Evolutionary conservation across 345 rosid genomes (phyloP).

Genomic region (Dimocarpus longan): DNA sequence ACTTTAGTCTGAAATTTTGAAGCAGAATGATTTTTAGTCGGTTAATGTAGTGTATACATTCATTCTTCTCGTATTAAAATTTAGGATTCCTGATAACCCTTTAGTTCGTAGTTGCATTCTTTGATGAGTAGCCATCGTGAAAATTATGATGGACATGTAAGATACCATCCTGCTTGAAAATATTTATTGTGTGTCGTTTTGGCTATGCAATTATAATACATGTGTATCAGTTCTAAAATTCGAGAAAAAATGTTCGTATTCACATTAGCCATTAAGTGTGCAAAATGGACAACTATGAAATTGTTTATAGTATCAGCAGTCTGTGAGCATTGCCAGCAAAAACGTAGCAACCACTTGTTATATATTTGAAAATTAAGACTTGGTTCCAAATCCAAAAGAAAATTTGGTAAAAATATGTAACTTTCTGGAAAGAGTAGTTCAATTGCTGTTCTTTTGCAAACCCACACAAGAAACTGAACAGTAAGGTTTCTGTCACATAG

Average conservation of each 20-base stretch:
- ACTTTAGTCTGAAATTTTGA: neutral
- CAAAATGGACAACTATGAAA: neutral
- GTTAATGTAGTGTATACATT: neutral
- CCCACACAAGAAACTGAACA: neutral
- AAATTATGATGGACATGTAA: neutral
- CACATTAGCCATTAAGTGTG: neutral
- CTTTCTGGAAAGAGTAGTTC: neutral
- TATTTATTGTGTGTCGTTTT: neutral
- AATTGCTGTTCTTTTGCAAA: neutral
- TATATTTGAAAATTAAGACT: neutral
- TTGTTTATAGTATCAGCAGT: neutral
- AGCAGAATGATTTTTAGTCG: neutral
- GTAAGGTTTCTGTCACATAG: neutral
- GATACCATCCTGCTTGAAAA: neutral
- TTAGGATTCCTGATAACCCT: neutral
- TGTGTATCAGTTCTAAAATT: neutral
- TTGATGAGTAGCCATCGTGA: neutral
- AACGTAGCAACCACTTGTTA: neutral
- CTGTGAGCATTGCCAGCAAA: neutral
- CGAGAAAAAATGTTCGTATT: neutral
- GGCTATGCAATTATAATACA: neutral
- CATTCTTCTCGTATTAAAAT: neutral
- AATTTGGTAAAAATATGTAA: neutral
- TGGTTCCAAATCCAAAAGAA: neutral
- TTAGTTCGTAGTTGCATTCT: neutral